Base-by-base conservation (phyloP, 116 monocot species). In the Zostera marina region DNA sequence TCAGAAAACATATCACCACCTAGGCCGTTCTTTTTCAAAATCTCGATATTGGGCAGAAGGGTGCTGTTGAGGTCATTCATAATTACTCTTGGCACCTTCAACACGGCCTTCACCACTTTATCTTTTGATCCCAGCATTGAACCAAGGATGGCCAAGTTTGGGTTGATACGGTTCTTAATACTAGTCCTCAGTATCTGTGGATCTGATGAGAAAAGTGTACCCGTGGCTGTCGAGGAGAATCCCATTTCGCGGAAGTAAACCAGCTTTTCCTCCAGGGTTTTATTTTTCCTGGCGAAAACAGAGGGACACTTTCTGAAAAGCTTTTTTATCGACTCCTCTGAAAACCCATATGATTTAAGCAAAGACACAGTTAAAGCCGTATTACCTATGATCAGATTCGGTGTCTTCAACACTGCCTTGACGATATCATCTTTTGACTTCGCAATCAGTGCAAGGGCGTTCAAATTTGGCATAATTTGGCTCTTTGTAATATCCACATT, bases 191-290 rank as follows among this genome's bases (percentile, higher is more conserved):
- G 57, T 55, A 81, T 39, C 9, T 41, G 5, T 40, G 64, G 53
- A 40, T 65, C 46, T 13, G 44, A n/a, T 45, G 61, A 53, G 61
- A 81, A 2, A 41, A 81, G 52, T 23, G 42, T 54, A 8, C 56
- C 17, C 23, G 70, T 48, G 44, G 45, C 56, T 32, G 60, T 1
- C 42, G 14, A 7, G 14, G 77, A 56, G 65, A 67, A 60, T 39
- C 75, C 83, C 12, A 52, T 15, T 61, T 14, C 8, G n/a, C 25
- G 48, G 63, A 73, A 65, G 46, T 72, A 78, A 9, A 70, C 70
- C 32, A 83, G 22, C 63, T 73, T 79, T 13, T 70, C 65, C 54
- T 39, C 44, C 38, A 83, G 58, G 55, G 45, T 63, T 4, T 17
- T 63, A 12, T 66, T 64, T 21, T 21, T 11, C 58, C 42, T n/a